A percentile compares a stretch with the other conserved stretches of the same genome.
These are phyloP conservation scores for Ogataea trehalophila DNA, from an alignment of 805 yeast genomes.

Conservation along the genomic window DNA sequence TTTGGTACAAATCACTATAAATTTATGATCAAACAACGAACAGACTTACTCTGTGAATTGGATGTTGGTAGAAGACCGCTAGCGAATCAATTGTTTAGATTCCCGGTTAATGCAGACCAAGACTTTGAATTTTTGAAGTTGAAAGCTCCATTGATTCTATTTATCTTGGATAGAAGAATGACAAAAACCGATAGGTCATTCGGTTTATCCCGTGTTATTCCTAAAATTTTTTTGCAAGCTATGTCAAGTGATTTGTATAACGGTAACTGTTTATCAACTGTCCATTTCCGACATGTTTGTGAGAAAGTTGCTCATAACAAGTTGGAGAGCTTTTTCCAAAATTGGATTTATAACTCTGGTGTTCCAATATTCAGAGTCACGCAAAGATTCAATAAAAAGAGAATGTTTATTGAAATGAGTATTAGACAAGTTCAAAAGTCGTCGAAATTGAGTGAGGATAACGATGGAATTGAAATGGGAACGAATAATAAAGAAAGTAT, in stretches of 20 bases:
- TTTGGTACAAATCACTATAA: slow-evolving; percentile 85
- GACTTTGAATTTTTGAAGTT: slow-evolving; percentile 68
- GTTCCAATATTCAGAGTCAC: slow-evolving; percentile 85
- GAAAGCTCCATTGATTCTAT: slow-evolving; percentile 82
- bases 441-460: slow-evolving; percentile 26
- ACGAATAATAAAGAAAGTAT: slow-evolving; percentile 8
- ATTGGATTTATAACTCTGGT: slow-evolving; percentile 90
- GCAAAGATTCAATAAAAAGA: slow-evolving; percentile 87
- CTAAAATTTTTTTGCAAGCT: slow-evolving; percentile 86
- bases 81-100: slow-evolving; percentile 62
- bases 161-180: slow-evolving; percentile 85
- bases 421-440: slow-evolving; percentile 83
- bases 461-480: slow-evolving; percentile 15
- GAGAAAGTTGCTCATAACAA: slow-evolving; percentile 89
- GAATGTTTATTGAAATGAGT: slow-evolving; percentile 92
- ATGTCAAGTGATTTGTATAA: slow-evolving; percentile 90
- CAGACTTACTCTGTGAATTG: slow-evolving; percentile 62
- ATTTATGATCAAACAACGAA: slow-evolving; percentile 57
- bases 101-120: slow-evolving; percentile 51
- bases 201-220: slow-evolving; percentile 86
- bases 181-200: slow-evolving; percentile 93
- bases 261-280: slow-evolving; percentile 68
- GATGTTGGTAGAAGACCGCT: slow-evolving; percentile 81
- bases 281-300: slow-evolving; percentile 88
- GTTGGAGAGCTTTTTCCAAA: slow-evolving; percentile 77